Evolutionary conservation across 2,329 filamentous ascomycete species (phyloP), one percentile per base, ranked within the genome.

Genomic region (Fusarium compactum): DNA sequence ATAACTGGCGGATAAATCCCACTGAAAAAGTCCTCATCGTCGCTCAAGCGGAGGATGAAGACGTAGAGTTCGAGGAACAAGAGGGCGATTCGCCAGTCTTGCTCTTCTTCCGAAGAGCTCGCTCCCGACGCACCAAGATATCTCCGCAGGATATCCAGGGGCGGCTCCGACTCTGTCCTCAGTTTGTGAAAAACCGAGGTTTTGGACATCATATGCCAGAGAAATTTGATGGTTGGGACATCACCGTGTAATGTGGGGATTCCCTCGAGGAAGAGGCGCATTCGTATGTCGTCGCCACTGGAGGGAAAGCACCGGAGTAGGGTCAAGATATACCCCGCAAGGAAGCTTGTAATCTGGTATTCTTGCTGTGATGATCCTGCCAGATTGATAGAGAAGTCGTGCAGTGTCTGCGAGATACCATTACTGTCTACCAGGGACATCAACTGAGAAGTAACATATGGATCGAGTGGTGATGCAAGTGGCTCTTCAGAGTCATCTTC

Each of bases 31-130:
- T 99, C 96, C 71, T 98, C 95, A 69, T 99, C 96, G 73, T 99
- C 96, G 78, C 95, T 97, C 34, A 98, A 89, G 73, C 96, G 92
- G 15, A 98, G 84, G 4, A 98, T 89, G 77, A 98, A 98, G 4
- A 92, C 94, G 78, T 98, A 99, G 1, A 99, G 86, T 75, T 99
- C 96, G 8, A 99, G 85, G 76, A 99, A 98, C 1, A 99, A 86
- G 0, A 98, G 84, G 44, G 97, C 89, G 2, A 96, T 90, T 20
- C 92, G 90, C 96, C 96, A 99, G 77, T 98, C 94, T 71, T 80
- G 77, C 40, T 80, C 78, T 50, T 81, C 80, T 3, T 67, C 47
- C 6, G 62, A 69, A 22, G 68, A 70, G 4, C 64, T 67, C 6
- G 65, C 65, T 62, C 45, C 73, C 59, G 71, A 83, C 79, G 57